phyloP scores from a whole-genome alignment of 768 basidiomycete species.

The Clitopilus passeckerianus region DNA sequence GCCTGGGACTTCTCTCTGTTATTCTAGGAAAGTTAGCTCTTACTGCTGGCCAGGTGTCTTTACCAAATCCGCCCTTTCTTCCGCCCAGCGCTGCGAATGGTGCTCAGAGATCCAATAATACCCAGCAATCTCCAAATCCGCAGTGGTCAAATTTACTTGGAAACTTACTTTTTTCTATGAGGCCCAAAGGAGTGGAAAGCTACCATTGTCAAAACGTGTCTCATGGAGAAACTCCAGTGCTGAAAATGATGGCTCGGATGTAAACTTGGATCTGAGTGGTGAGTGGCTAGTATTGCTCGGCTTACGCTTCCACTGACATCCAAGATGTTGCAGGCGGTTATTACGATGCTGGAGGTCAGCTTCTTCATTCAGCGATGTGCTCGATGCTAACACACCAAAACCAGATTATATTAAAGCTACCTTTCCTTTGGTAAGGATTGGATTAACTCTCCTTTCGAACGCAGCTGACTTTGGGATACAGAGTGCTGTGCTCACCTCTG shows the following conservation, averaged over 20 bases:
- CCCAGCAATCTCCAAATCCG: conserved; percentile 43
- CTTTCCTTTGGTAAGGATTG: conserved; percentile 63
- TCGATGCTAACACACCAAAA: conserved; percentile 1
- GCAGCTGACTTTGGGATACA: conserved; percentile 19
- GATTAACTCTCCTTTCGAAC: neutral
- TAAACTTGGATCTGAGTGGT: conserved; percentile 70
- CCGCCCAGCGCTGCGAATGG: conserved; percentile 60
- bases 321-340: conserved; percentile 49
- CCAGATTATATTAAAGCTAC: conserved; percentile 86
- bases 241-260: conserved; percentile 71
- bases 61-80: conserved; percentile 60
- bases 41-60: conserved; percentile 49
- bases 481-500: conserved; percentile 80
- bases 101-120: conserved; percentile 37
- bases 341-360: conserved; percentile 86
- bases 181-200: conserved; percentile 78
- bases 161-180: conserved; percentile 85
- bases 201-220: conserved; percentile 68
- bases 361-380: neutral
- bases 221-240: conserved; percentile 85
- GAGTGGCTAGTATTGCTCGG: conserved; percentile 4
- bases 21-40: conserved; percentile 10
- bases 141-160: conserved; percentile 86
- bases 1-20: conserved; percentile 11
- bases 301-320: neutral